Evolutionary conservation across 2,329 filamentous ascomycete genomes (phyloP).

Genomic region (Xylariaceae sp.): DNA sequence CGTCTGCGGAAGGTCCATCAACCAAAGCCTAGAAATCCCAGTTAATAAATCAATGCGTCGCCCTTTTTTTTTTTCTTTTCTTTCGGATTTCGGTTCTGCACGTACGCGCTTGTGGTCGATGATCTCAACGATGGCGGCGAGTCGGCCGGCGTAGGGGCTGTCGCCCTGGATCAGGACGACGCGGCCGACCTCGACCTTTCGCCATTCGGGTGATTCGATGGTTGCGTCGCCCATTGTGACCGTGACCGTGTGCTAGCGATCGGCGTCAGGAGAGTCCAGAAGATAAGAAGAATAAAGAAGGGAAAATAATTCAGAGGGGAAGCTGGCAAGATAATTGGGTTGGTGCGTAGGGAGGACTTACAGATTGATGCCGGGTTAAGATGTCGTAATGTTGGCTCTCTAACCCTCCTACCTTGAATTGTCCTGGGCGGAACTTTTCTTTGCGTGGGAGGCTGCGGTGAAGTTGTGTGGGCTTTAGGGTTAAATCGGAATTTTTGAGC

Average conservation of each 20-base stretch:
- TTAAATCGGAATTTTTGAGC: conserved; percentile 28
- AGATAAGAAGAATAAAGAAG: background rate
- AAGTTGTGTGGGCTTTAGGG: conserved; percentile 30
- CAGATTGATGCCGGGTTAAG: conserved; percentile 28
- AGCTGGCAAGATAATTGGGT: conserved; percentile 12
- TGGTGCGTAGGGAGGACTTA: conserved; percentile 25
- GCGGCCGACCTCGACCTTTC: conserved; percentile 97
- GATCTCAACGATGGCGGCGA: conserved; percentile 97
- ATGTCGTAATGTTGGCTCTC: conserved; percentile 31
- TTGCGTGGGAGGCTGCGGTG: conserved; percentile 19
- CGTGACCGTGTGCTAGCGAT: conserved; percentile 60
- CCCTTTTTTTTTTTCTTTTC: conserved; percentile 7
- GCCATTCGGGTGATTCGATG: conserved; percentile 84
- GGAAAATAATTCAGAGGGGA: conserved; percentile 6
- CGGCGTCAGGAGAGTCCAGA: conserved; percentile 26
- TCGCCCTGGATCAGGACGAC: conserved; percentile 85
- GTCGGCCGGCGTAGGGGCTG: conserved; percentile 79
- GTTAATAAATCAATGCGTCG: conserved; percentile 32
- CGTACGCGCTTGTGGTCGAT: conserved; percentile 99
- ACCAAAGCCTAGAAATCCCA: conserved; percentile 75
- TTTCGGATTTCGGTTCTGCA: conserved; percentile 40
- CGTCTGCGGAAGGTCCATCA: conserved; percentile 86
- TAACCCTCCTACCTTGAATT: conserved; percentile 34
- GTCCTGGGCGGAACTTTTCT: conserved; percentile 27
- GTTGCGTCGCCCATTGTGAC: conserved; percentile 81